Base-by-base conservation (phyloP, 352 stramenopile genomes). In the Nannochloropsis limnetica region DNA sequence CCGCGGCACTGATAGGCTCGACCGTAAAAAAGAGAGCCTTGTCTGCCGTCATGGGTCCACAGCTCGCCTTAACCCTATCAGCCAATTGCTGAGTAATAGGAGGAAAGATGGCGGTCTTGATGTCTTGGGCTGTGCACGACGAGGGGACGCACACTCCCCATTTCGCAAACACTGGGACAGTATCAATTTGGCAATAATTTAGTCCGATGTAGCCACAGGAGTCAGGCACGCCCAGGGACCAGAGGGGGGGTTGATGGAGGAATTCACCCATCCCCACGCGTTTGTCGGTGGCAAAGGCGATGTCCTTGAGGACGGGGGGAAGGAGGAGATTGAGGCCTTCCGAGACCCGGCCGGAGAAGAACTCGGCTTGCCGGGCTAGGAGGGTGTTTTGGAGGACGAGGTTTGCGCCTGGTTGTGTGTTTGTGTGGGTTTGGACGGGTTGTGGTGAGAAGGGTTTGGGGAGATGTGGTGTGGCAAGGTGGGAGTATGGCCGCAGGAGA, bases 91-190 rank as follows among this genome's bases (percentile, higher is more conserved):
- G 61, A 22, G 61, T 74, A 28, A 74, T 27, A 6, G 61, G 61
- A 31, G 61, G 61, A 27, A 74, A 74, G 61, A 74, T 74, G 3
- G 61, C 61, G 6, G 61, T 74, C 61, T 74, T 74, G 15, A 74
- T 74, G 22, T 74, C 61, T 31, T 74, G 3, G 1, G 61, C 15
- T 11, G 61, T 31, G n/a, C 61, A 74, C n/a, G 15, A 8, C n/a
- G 61, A 29, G 2, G 61, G 61, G 3, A 74, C 61, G n/a, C 61
- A 74, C n/a, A 74, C 61, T 25, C 61, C 61, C 61, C 61, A 74
- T 20, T 74, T 74, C 8, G 61, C 25, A 29, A 74, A 74, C 15
- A 74, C 61, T 0, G 61, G 61, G 61, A 74, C 22, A 25, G 22
- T 20, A 25, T 74, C 61, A 23, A 74, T 74, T 74, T 22, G 61